These are phyloP conservation scores for Elsinoe australis DNA, from an alignment of 2,329 filamentous ascomycete genomes.

Conservation along the genomic window DNA sequence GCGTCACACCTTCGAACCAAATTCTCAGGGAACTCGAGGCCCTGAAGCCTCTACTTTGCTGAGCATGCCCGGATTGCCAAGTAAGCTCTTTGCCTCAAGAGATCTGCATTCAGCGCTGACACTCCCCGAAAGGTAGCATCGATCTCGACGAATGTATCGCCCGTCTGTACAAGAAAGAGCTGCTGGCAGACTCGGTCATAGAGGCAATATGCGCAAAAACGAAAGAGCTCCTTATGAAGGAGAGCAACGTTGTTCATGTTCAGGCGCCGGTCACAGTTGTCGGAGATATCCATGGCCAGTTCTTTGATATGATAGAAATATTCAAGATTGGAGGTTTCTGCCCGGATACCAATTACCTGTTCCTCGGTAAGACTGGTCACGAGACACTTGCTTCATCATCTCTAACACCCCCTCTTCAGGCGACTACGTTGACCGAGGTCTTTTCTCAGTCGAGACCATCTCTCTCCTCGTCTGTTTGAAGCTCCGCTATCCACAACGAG, in stretches of 20 bases:
- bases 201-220: conserved; percentile 99
- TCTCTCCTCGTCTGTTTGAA: conserved; percentile 96
- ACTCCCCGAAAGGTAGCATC: conserved; percentile 90
- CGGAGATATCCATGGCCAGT: conserved; percentile 97
- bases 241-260: conserved; percentile 99
- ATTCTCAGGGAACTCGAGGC: not conserved
- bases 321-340: conserved; percentile 97
- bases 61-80: conserved; percentile 43
- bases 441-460: conserved; percentile 98
- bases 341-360: conserved; percentile 96
- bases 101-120: not conserved
- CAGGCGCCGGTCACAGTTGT: conserved; percentile 92
- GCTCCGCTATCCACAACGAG: conserved; percentile 88
- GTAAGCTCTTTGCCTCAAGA: conserved; percentile 31
- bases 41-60: not conserved
- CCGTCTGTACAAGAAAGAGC: conserved; percentile 91
- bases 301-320: conserved; percentile 98
- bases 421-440: conserved; percentile 90
- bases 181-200: conserved; percentile 94
- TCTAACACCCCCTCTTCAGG: no score
- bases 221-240: conserved; percentile 97
- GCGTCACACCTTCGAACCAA: not conserved
- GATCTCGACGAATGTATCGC: conserved; percentile 98
- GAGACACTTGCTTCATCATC: no score
- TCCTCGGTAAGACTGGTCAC: conserved; percentile 81